These are phyloP conservation scores for Ligustrum vulgare DNA, from an alignment of 257 asterid species.

Conservation along the genomic window DNA sequence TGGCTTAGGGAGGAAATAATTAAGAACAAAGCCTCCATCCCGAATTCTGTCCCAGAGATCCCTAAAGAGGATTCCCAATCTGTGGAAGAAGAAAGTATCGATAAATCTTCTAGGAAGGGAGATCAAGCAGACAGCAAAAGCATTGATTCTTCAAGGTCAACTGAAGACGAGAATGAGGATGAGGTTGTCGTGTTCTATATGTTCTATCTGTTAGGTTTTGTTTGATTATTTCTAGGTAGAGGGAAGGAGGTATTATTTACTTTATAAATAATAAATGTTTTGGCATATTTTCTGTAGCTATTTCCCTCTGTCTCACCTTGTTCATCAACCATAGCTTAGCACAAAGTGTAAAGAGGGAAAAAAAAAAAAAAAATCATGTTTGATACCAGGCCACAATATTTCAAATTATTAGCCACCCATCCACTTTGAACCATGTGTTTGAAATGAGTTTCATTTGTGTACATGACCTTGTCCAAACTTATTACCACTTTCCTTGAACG, in stretches of 20 bases:
- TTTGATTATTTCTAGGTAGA: background rate
- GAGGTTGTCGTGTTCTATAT: slow-evolving; percentile 47
- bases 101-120: slow-evolving; percentile 51
- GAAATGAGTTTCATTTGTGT: slow-evolving; percentile 3
- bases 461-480: background rate
- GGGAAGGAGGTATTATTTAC: slow-evolving; percentile 4
- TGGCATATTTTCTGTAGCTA: slow-evolving; percentile 11
- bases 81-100: slow-evolving; percentile 60
- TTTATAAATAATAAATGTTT: background rate
- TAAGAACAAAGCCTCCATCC: slow-evolving; percentile 76
- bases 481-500: slow-evolving; percentile 4
- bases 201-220: slow-evolving; percentile 2
- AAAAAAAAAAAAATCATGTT: background rate
- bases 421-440: slow-evolving; percentile 2
- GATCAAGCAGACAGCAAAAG: slow-evolving; percentile 74
- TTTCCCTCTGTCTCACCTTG: background rate
- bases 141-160: slow-evolving; percentile 64
- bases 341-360: background rate
- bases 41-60: slow-evolving; percentile 51
- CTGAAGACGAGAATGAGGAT: slow-evolving; percentile 80
- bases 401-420: slow-evolving; percentile 5
- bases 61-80: slow-evolving; percentile 54
- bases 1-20: slow-evolving; percentile 98
- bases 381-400: slow-evolving; percentile 5
- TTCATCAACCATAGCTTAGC: background rate